Conservation (phyloP, 2,329 filamentous ascomycete genomes). For the Huntiella bhutanensis region DNA sequence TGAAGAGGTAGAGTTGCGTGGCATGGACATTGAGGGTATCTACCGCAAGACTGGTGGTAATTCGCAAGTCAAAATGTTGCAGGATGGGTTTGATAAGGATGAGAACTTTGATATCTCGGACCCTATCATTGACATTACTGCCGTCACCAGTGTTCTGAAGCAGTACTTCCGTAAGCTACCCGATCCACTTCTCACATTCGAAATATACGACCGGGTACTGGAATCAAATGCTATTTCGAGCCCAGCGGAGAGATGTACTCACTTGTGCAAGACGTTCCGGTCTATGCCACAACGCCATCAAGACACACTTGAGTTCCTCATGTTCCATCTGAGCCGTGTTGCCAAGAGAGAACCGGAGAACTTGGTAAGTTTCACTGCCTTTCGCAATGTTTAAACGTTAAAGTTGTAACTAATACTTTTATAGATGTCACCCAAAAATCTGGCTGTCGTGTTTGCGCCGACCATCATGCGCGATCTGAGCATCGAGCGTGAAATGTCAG, state of each 20-base stretch:
- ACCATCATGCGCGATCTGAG: conserved; percentile 89
- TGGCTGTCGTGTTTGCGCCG: conserved; percentile 92
- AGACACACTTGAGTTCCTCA: conserved; percentile 79
- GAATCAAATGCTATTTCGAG: conserved; percentile 55
- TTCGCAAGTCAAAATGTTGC: conserved; percentile 74
- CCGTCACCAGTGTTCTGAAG: conserved; percentile 87
- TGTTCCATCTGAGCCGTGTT: conserved; percentile 82
- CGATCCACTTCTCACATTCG: conserved; percentile 73
- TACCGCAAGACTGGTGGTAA: conserved; percentile 94
- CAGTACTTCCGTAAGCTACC: conserved; percentile 94
- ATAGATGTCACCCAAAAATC: conserved; percentile 86
- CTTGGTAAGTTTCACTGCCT: conserved; percentile 34
- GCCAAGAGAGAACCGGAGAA: conserved; percentile 70
- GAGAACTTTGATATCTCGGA: conserved; percentile 86
- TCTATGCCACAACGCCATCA: conserved; percentile 67
- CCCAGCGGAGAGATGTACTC: conserved; percentile 46
- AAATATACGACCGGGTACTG: conserved; percentile 75
- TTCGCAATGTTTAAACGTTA: background rate
- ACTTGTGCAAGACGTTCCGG: conserved; percentile 55
- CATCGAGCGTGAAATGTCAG: conserved; percentile 84
- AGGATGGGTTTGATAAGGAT: conserved; percentile 75
- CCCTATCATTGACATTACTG: conserved; percentile 82
- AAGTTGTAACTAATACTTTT: background rate
- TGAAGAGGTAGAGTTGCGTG: conserved; percentile 84
- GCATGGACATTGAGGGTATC: conserved; percentile 94